A percentile compares a stretch with the other conserved stretches of the same genome.
Evolutionary conservation across 1,139 yeast genomes (phyloP).

Genomic region (Protomyces inundatus): DNA sequence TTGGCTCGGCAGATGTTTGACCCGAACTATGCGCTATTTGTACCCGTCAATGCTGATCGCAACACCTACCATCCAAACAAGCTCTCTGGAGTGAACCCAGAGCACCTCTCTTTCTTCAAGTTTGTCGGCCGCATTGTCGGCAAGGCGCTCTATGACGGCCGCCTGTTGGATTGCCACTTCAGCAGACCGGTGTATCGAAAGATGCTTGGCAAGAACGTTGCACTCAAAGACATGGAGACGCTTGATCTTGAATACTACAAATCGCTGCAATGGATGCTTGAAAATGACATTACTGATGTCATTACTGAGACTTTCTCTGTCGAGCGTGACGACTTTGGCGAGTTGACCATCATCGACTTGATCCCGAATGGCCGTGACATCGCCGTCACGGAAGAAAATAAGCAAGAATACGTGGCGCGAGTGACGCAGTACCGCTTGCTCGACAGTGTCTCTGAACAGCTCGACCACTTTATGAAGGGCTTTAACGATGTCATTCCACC

Average conservation of each 20-base stretch:
- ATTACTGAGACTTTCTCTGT: slow-evolving; percentile 94
- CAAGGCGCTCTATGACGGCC: slow-evolving; percentile 83
- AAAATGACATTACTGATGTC: slow-evolving; percentile 90
- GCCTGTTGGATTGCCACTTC: slow-evolving; percentile 89
- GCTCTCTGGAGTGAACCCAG: slow-evolving; percentile 83
- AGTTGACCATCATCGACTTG: slow-evolving; percentile 70
- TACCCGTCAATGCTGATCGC: slow-evolving; percentile 87
- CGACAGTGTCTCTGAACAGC: slow-evolving; percentile 78
- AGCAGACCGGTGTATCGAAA: slow-evolving; percentile 91
- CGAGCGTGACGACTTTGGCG: slow-evolving; percentile 93
- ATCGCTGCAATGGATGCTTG: slow-evolving; percentile 91
- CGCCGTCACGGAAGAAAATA: slow-evolving; percentile 84
- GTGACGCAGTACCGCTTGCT: slow-evolving; percentile 85
- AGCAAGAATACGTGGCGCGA: slow-evolving; percentile 76
- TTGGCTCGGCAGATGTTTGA: slow-evolving; percentile 92
- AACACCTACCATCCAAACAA: slow-evolving; percentile 95
- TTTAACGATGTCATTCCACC: slow-evolving; percentile 91
- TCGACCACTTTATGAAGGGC: slow-evolving; percentile 65
- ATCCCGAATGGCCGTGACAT: slow-evolving; percentile 77
- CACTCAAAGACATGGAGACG: slow-evolving; percentile 91
- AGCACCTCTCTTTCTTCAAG: slow-evolving; percentile 80
- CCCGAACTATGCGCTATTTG: slow-evolving; percentile 88
- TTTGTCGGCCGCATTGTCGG: slow-evolving; percentile 93
- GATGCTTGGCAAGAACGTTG: slow-evolving; percentile 71
- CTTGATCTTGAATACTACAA: slow-evolving; percentile 89